phyloP scores from a whole-genome alignment of 2,329 filamentous ascomycete species.

The Xylariales sp. region DNA sequence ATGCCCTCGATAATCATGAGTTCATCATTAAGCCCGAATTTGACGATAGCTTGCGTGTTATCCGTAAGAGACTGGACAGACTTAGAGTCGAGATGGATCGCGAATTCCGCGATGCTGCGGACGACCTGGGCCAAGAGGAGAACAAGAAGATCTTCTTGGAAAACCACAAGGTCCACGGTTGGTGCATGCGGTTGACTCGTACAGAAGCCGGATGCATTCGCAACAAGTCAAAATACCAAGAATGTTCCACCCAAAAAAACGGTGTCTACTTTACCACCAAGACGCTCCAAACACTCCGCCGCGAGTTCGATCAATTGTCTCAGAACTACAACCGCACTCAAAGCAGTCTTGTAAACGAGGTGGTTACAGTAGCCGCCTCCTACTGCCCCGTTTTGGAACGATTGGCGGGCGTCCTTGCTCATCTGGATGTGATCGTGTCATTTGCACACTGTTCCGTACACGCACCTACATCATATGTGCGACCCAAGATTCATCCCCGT shows the following conservation, averaged over 20 bases:
- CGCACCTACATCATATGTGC: conserved; percentile 85
- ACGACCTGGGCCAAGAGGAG: conserved; percentile 83
- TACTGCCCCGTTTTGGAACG: conserved; percentile 92
- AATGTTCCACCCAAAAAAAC: conserved; percentile 98
- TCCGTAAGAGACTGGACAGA: conserved; percentile 86
- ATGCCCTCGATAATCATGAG: conserved; percentile 93
- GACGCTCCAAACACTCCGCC: conserved; percentile 70
- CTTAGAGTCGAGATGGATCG: conserved; percentile 76
- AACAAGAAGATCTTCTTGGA: conserved; percentile 99
- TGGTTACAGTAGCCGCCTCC: conserved; percentile 87
- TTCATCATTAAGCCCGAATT: conserved; percentile 99
- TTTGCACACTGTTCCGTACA: conserved; percentile 92
- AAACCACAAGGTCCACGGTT: conserved; percentile 92
- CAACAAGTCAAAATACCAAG: conserved; percentile 84
- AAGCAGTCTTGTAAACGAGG: conserved; percentile 83
- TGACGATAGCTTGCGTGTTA: conserved; percentile 81
- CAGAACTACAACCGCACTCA: conserved; percentile 95
- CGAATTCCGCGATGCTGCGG: conserved; percentile 72
- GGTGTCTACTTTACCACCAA: conserved; percentile 96
- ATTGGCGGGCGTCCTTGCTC: conserved; percentile 81
- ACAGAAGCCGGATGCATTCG: conserved; percentile 90
- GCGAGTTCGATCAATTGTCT: conserved; percentile 90
- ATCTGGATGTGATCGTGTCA: conserved; percentile 91
- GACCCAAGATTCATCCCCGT: conserved; percentile 84
- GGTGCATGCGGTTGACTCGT: conserved; percentile 91